phyloP scores from a whole-genome alignment of 176 grass and related monocot species.

The Elaeis guineensis region DNA sequence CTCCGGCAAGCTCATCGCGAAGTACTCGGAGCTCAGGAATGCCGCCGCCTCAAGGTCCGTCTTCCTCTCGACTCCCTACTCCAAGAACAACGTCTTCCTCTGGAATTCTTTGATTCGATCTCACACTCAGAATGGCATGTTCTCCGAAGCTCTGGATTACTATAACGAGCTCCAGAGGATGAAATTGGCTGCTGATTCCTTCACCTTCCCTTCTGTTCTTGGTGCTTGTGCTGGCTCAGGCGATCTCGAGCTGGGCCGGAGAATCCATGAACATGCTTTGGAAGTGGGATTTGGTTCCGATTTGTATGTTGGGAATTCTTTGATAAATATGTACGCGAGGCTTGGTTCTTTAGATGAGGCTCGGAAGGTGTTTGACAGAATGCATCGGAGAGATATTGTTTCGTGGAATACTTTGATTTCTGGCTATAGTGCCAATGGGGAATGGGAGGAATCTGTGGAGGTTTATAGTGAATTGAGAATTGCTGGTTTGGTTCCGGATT shows the following conservation, averaged over 20 bases:
- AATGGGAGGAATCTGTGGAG: constrained; percentile 10
- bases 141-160: neutral
- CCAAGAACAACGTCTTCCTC: neutral
- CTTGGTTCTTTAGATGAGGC: constrained; percentile 1
- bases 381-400: neutral
- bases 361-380: neutral
- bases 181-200: neutral
- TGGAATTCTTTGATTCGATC: neutral
- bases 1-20: constrained; percentile 4
- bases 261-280: neutral
- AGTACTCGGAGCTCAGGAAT: neutral
- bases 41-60: neutral
- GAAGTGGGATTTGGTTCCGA: neutral
- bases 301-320: neutral
- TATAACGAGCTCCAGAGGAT: neutral
- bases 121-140: neutral
- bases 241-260: neutral
- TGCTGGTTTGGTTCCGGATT: neutral
- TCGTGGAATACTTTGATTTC: constrained; percentile 2
- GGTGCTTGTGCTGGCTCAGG: neutral
- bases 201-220: constrained; percentile 1
- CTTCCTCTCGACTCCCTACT: neutral
- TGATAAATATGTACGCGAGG: neutral
- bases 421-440: neutral
- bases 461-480: constrained; percentile 1